phyloP scores from a whole-genome alignment of 2,329 filamentous ascomycete species.

The Colletotrichum sojae region DNA sequence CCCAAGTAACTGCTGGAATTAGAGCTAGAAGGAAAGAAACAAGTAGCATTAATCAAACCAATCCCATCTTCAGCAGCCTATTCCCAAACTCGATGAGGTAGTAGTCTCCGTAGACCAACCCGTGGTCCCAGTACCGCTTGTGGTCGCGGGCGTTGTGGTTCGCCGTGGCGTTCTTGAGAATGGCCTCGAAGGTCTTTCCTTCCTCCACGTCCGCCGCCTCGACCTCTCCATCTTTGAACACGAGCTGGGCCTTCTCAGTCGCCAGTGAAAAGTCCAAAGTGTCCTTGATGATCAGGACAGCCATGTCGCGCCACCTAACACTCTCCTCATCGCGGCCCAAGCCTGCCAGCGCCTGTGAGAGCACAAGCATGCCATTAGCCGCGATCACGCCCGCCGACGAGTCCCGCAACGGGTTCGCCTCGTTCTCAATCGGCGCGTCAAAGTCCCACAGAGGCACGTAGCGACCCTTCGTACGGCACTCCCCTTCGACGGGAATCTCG shows the following conservation, averaged over 20 bases:
- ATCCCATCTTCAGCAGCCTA: constrained; percentile 54
- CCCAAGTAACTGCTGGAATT: neutral
- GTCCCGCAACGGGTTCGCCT: constrained; percentile 48
- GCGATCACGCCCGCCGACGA: constrained; percentile 57
- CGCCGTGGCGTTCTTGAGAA: constrained; percentile 52
- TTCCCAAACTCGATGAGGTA: constrained; percentile 63
- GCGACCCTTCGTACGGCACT: constrained; percentile 42
- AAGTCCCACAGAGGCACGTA: constrained; percentile 60
- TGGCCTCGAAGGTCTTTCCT: constrained; percentile 48
- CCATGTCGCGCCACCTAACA: constrained; percentile 45
- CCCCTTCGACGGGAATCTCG: constrained; percentile 43
- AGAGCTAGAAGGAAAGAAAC: no score
- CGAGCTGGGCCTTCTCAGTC: constrained; percentile 39
- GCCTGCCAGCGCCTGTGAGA: constrained; percentile 52
- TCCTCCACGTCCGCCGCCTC: constrained; percentile 21
- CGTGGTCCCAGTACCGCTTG: constrained; percentile 53
- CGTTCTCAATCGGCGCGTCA: constrained; percentile 58
- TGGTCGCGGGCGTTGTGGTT: constrained; percentile 51
- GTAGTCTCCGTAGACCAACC: constrained; percentile 65
- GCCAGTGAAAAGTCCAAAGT: constrained; percentile 48
- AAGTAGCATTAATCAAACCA: constrained; percentile 22
- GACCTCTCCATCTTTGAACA: constrained; percentile 1
- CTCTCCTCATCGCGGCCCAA: constrained; percentile 36
- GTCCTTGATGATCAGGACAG: constrained; percentile 49
- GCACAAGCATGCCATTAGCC: constrained; percentile 57